These are phyloP conservation scores for Volvox carteri DNA, from an alignment of 163 green algal genomes.

Conservation along the genomic window DNA sequence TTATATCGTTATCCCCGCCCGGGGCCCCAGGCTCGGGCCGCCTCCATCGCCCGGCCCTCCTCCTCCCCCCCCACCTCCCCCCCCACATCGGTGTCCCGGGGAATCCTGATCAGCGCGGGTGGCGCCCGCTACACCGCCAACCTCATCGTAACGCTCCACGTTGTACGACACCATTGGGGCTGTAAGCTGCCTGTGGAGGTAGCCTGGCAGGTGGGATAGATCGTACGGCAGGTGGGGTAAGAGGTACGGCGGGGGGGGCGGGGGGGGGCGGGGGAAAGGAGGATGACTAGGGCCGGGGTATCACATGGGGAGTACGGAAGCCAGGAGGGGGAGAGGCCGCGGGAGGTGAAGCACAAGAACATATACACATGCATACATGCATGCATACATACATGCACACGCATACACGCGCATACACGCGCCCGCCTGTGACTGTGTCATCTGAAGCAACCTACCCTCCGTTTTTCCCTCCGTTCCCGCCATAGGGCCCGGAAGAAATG, in stretches of 20 bases:
- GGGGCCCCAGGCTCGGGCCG: conserved; percentile 7
- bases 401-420: background rate
- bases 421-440: background rate
- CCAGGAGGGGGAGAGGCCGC: no score
- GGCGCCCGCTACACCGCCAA: conserved; percentile 57
- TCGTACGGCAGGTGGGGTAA: background rate
- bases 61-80: background rate
- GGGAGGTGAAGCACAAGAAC: no score
- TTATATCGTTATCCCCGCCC: background rate
- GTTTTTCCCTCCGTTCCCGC: background rate
- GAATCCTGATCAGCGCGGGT: conserved; percentile 70
- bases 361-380: no score
- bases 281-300: background rate
- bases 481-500: conserved; percentile 58
- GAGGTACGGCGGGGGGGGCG: background rate
- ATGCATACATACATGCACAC: background rate
- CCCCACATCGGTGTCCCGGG: background rate
- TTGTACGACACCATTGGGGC: conserved; percentile 57
- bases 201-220: conserved; percentile 62
- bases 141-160: conserved; percentile 61
- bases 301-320: no score
- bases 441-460: background rate
- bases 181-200: conserved; percentile 68
- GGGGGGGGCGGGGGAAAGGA: background rate
- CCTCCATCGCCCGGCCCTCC: background rate